Evolutionary conservation across 768 basidiomycete genomes (phyloP), one percentile per base, ranked within the genome.

Genomic region (Nevesoporus exiguus): DNA sequence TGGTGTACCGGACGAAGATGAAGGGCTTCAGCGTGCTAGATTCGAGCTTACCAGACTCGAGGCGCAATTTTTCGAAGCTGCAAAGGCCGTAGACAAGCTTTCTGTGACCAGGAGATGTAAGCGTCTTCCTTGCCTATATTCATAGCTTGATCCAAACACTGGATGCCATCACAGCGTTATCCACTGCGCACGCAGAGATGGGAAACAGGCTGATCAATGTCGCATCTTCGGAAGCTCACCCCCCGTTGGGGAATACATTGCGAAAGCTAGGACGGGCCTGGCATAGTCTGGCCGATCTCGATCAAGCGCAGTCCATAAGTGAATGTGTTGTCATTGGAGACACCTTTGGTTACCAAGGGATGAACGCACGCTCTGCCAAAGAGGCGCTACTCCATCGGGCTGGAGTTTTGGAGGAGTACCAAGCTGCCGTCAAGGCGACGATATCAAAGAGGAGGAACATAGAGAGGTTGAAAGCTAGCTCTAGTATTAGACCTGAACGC

Each of bases 311-410:
- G 71, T 85, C 92, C 30, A 90, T 93, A 56, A 93, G 89, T 62
- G 96, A 98, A 78, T 93, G 91, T 61, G 92, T 98, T 27, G 87
- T 98, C 40, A 73, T 99, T 25, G 95, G 94, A n/a, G 97, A 99
- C 71, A 88, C 93, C 0, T 75, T 98, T 49, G 93, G 93, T 2
- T 99, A 99, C 71, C 95, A 98, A 71, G 91, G 94, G 19, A 79
- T 95, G 74, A 98, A 99, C 65, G 93, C 97, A n/a, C 81, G 89
- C 42, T 92, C 95, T 19, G 97, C 97, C 2, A 98, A 97, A 69
- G 93, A 96, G 70, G 95, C 97, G 0, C 73, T 98, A 9, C 80
- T 85, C 49, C 92, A 94, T 76, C 86, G 97, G 10, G 91, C 93
- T 0, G 82, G 83, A 8, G 92, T 97, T 10, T 74, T 98, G 56